Base-by-base conservation (phyloP, 225 moss, liverwort and hornwort genomes). In the Anthoceros angustus region DNA sequence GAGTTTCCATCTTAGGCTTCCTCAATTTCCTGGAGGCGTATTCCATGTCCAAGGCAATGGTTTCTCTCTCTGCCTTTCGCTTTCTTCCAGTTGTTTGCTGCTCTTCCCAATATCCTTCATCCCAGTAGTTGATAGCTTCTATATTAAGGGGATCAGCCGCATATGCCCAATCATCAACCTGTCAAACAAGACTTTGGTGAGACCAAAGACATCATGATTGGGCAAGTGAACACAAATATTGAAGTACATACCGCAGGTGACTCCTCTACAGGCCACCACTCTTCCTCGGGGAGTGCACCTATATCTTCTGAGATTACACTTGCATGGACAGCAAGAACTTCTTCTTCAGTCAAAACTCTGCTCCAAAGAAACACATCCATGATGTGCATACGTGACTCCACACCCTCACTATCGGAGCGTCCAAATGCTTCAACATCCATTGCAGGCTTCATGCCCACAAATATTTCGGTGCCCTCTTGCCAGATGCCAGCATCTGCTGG, bases 361-460 rank as follows among this genome's bases (percentile, higher is more conserved):
- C 95, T 88, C 95, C 95, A 98, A 77, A 98, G 80, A 69, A 98
- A 81, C 40, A 98, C 83, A 76, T 98, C 95, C 95, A 91, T 98
- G 25, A 88, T 86, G 71, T 98, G 95, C 95, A 98, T 98, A 73
- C 91, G 82, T 68, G 95, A 86, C 71, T 98, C 95, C 70, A 88
- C 91, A 62, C 95, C 91, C 80, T 98, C 95, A 78, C 95, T 98
- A 63, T 98, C 95, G 42, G 95, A 98, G 50, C 95, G 85, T 71
- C 95, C 95, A 63, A 98, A 98, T 43, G 95, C 95, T 78, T 98
- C 95, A 67, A 98, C 80, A 72, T 98, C 95, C 95, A 98, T 98
- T 18, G 95, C 91, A 40, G 95, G 95, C 71, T 88, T 85, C 40
- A 92, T 87, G 66, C 95, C 95, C 67, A 92, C 87, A 91, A 91